Percentiles rank a stretch among this genome's conserved stretches.
phyloP scores from a whole-genome alignment of 495 filamentous ascomycete species.

The Tuber umbilicatum region DNA sequence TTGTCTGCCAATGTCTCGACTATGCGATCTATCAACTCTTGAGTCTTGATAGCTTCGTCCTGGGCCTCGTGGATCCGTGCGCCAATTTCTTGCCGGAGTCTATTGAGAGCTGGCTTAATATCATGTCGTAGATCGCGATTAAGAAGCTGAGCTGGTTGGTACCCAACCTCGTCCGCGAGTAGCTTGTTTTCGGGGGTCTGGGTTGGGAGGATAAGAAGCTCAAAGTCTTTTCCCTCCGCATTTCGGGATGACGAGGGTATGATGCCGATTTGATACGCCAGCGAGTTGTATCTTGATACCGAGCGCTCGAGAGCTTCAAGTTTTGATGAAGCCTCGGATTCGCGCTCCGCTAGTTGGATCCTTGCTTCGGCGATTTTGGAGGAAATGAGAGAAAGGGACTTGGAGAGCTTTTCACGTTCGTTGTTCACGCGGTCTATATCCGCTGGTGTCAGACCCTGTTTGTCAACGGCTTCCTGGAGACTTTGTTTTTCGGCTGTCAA shows the following conservation, averaged over 20 bases:
- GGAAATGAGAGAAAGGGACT: slow-evolving; percentile 66
- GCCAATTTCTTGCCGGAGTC: slow-evolving; percentile 78
- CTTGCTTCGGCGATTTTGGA: slow-evolving; percentile 74
- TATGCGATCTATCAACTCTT: slow-evolving; percentile 83
- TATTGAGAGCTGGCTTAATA: slow-evolving; percentile 69
- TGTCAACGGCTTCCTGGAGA: slow-evolving; percentile 78
- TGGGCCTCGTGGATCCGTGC: slow-evolving; percentile 72
- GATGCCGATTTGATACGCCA: slow-evolving; percentile 86
- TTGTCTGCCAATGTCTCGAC: slow-evolving; percentile 95
- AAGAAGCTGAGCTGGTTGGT: slow-evolving; percentile 79
- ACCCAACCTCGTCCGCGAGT: slow-evolving; percentile 73
- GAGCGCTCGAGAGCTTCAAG: slow-evolving; percentile 83
- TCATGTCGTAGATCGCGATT: slow-evolving; percentile 76
- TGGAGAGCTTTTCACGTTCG: slow-evolving; percentile 85
- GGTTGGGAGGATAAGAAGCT: slow-evolving; percentile 64
- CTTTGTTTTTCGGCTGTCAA: slow-evolving; percentile 71
- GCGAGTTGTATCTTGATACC: slow-evolving; percentile 81
- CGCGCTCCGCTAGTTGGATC: slow-evolving; percentile 71
- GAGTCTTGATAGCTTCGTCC: slow-evolving; percentile 82
- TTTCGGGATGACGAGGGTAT: slow-evolving; percentile 78
- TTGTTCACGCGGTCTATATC: slow-evolving; percentile 98
- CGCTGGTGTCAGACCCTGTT: slow-evolving; percentile 85
- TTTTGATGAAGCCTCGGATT: slow-evolving; percentile 69
- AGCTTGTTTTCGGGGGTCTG: slow-evolving; percentile 51
- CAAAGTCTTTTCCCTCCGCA: slow-evolving; percentile 74